These are phyloP conservation scores for Ashbya aceris DNA, from an alignment of 1,139 yeast species.

Conservation along the genomic window DNA sequence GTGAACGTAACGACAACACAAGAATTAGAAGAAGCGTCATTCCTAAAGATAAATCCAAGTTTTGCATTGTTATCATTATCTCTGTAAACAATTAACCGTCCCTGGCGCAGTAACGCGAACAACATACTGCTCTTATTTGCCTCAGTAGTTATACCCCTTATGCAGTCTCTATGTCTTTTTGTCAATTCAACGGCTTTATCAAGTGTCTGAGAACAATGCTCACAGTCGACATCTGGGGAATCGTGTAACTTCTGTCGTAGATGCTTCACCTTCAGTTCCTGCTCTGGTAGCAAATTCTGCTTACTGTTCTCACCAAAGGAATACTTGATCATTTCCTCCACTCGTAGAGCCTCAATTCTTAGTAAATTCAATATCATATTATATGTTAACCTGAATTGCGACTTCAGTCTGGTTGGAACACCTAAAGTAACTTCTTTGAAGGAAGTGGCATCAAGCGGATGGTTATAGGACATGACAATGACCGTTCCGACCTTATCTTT, in stretches of 20 bases:
- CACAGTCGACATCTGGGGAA: constrained; percentile 34
- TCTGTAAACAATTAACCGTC: constrained; percentile 54
- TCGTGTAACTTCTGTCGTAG: constrained; percentile 41
- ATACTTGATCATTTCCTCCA: constrained; percentile 95
- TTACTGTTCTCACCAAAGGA: constrained; percentile 88
- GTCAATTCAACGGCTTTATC: constrained; percentile 40
- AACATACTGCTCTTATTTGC: constrained; percentile 40
- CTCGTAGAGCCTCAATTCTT: constrained; percentile 86
- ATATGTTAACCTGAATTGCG: constrained; percentile 89
- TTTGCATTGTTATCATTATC: constrained; percentile 37
- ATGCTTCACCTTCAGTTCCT: constrained; percentile 53
- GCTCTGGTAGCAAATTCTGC: constrained; percentile 81
- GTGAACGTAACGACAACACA: constrained; percentile 25
- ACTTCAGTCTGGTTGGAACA: constrained; percentile 75
- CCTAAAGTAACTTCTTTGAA: constrained; percentile 81
- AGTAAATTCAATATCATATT: constrained; percentile 88
- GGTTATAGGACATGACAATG: constrained; percentile 79
- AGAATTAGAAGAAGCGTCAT: constrained; percentile 33
- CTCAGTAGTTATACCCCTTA: constrained; percentile 40
- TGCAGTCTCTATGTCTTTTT: constrained; percentile 37
- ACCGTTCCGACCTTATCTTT: constrained; percentile 90
- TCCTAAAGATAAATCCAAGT: constrained; percentile 48
- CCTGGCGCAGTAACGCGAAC: constrained; percentile 42
- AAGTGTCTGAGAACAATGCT: constrained; percentile 34
- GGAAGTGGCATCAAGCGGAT: constrained; percentile 49